Base-by-base conservation (phyloP, 306 rosid genomes). In the Arachis stenosperma region DNA sequence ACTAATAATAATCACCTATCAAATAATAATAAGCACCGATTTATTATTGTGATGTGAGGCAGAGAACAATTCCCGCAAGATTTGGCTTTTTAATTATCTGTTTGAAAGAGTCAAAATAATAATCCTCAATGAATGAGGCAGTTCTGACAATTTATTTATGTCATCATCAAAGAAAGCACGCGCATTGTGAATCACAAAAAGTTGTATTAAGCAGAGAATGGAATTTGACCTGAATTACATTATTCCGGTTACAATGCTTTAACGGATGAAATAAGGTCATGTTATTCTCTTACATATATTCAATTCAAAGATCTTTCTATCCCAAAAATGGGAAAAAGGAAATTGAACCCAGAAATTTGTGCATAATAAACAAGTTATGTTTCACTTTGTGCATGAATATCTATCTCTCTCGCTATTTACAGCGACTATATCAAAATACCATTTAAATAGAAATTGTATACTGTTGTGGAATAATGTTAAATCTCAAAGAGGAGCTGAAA, bases 111-210 rank as follows among this genome's bases (percentile, higher is more conserved):
- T 87, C 87, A 83, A 85, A 62, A 61, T 53, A 48, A 61, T 53
- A 48, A 36, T 50, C 61, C 61, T 79, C 81, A 79, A 59, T 79
- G 68, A 54, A 67, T 61, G 29, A 22, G 62, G 68, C 79, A 54
- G 64, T 41, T 54, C 29, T 84, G 87, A 81, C 86, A 86, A 2
- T 47, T 47, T 33, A 33, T 51, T 15, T 39, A 7, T 78, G 88
- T 81, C 80, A 79, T 81, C 79, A 50, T 78, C 83, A 79, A 77
- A 29, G 14, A 11, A 43, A 70, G 89, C 88, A 88, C 78, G 90
- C 92, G 85, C 65, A 50, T 44, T n/a, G 41, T 70, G 71, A 68
- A 59, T 61, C 71, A 71, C 76, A 67, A 56, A 50, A 61, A 53
- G 42, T 7, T 44, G 11, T 53, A 40, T 62, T 48, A 53, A 52